A percentile compares a stretch with the other conserved stretches of the same genome.
Evolutionary conservation across 2,329 filamentous ascomycete genomes (phyloP).

Genomic region (Ustulina deusta): DNA sequence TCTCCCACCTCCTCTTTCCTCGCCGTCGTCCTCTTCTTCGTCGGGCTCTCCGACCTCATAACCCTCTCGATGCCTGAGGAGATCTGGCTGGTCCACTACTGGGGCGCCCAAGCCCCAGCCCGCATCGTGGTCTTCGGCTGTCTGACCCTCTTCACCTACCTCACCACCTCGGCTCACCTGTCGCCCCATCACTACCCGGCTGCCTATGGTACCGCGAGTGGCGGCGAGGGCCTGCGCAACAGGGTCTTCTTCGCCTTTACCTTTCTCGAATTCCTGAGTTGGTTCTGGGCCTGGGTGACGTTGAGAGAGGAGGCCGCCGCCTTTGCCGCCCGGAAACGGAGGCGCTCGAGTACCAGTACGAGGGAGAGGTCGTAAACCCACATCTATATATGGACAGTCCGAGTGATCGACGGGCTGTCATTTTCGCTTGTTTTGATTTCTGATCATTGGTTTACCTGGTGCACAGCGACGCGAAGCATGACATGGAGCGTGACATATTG

Average conservation of each 20-base stretch:
- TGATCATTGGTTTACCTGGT: background rate
- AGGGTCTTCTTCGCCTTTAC: conserved; percentile 85
- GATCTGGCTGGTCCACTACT: conserved; percentile 71
- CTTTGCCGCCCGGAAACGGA: conserved; percentile 55
- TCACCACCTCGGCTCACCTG: conserved; percentile 56
- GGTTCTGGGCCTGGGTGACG: conserved; percentile 87
- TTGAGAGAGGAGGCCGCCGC: conserved; percentile 72
- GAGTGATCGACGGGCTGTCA: background rate
- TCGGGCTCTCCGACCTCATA: conserved; percentile 73
- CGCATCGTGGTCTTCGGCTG: conserved; percentile 66
- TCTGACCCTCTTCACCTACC: conserved; percentile 65
- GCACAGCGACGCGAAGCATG: background rate
- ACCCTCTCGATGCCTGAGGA: conserved; percentile 77
- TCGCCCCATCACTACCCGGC: conserved; percentile 40
- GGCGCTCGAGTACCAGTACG: conserved; percentile 22
- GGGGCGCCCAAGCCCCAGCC: conserved; percentile 72
- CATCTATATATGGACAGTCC: background rate
- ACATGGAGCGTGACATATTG: background rate
- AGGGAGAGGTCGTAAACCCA: conserved; percentile 20
- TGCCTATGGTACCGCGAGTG: conserved; percentile 56
- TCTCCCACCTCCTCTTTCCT: conserved; percentile 81
- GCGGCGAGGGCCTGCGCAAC: conserved; percentile 80
- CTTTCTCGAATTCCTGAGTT: conserved; percentile 84
- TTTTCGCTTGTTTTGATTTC: background rate
- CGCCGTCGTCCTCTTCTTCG: conserved; percentile 71